Evolutionary conservation across 2,329 filamentous ascomycete genomes (phyloP).

Genomic region (Cladosporium sp.): DNA sequence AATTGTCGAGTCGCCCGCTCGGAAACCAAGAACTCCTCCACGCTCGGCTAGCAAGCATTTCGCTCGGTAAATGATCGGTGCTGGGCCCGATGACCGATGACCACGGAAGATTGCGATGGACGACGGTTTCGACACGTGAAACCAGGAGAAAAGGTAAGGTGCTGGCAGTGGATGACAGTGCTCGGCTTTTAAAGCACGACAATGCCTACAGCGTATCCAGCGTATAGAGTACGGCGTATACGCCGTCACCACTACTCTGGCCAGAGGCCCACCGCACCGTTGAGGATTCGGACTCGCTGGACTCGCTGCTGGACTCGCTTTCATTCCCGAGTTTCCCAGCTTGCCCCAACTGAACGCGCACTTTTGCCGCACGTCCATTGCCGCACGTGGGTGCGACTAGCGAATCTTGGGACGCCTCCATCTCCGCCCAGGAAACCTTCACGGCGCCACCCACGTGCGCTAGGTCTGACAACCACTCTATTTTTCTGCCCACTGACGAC

Average conservation of each 20-base stretch:
- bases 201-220: not conserved
- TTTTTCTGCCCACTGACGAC: not conserved
- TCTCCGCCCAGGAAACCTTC: conserved; percentile 8
- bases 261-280: not conserved
- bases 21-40: not conserved
- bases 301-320: not conserved
- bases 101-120: not conserved
- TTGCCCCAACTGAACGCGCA: conserved; percentile 5
- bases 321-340: not conserved
- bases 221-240: not conserved
- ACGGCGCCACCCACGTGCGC: conserved; percentile 17
- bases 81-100: not conserved
- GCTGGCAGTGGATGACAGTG: not conserved
- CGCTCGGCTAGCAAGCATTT: not conserved
- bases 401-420: not conserved
- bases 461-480: conserved; percentile 6
- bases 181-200: not conserved
- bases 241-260: not conserved
- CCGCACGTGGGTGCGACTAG: not conserved
- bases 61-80: conserved; percentile 5
- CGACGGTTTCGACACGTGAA: not conserved
- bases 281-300: not conserved
- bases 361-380: not conserved
- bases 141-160: not conserved
- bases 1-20: not conserved